These are phyloP conservation scores for Sarcodon aspratus DNA, from an alignment of 768 basidiomycete species.

Conservation along the genomic window DNA sequence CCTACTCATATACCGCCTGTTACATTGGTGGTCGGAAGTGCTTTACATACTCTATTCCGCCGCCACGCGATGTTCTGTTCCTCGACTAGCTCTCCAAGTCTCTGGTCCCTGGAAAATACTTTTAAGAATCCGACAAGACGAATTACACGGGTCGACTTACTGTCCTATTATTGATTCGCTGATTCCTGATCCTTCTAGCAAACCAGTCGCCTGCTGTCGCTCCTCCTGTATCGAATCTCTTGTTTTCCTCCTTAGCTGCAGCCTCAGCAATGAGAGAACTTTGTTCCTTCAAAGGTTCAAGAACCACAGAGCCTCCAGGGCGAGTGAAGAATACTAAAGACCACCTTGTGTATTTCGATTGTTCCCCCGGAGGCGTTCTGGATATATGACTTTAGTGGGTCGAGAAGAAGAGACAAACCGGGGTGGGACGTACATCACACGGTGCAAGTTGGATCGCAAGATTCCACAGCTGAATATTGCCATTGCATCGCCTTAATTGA, in stretches of 20 bases:
- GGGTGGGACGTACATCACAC: slow-evolving; percentile 36
- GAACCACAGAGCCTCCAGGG: slow-evolving; percentile 38
- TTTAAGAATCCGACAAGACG: not conserved
- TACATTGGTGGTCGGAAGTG: no score
- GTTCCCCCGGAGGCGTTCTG: slow-evolving; percentile 43
- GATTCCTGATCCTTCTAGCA: slow-evolving; percentile 26
- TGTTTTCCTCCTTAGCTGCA: slow-evolving; percentile 23
- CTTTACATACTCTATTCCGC: not conserved
- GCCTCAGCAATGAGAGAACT: slow-evolving; percentile 39
- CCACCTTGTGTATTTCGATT: slow-evolving; percentile 43
- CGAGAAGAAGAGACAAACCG: not conserved
- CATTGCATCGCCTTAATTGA: slow-evolving; percentile 38
- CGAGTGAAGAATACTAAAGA: slow-evolving; percentile 62
- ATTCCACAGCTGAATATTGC: slow-evolving; percentile 53
- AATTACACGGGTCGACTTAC: slow-evolving; percentile 13
- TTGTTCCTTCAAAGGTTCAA: slow-evolving; percentile 39
- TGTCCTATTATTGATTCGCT: slow-evolving; percentile 29
- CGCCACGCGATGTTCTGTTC: slow-evolving; percentile 10
- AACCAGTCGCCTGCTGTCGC: slow-evolving; percentile 31
- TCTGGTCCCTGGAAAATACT: slow-evolving; percentile 8
- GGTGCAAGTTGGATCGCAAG: slow-evolving; percentile 51
- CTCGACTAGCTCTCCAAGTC: slow-evolving; percentile 12
- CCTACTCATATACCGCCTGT: no score
- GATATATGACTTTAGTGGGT: not conserved
- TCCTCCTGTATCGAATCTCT: slow-evolving; percentile 19